These are phyloP conservation scores for Nakazawaea peltata DNA, from an alignment of 805 yeast genomes.

Conservation along the genomic window DNA sequence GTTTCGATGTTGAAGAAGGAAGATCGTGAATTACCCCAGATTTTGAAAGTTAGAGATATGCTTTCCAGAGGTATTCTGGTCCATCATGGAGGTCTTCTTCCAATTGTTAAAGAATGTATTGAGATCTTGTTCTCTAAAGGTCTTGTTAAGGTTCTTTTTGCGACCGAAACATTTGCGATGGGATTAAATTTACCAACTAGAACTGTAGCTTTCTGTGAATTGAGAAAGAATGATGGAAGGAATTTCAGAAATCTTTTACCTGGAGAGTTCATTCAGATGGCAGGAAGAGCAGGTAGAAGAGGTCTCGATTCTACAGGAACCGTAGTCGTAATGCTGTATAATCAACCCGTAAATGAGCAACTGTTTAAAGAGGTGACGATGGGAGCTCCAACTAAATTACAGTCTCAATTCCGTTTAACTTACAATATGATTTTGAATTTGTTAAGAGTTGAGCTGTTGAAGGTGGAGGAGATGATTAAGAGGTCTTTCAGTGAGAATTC, in stretches of 20 bases:
- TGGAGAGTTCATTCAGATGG: slow-evolving; percentile 98
- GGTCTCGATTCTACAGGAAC: slow-evolving; percentile 93
- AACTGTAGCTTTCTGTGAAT: slow-evolving; percentile 84
- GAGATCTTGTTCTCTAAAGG: slow-evolving; percentile 87
- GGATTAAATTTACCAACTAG: slow-evolving; percentile 94
- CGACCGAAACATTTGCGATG: slow-evolving; percentile 99
- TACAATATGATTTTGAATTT: slow-evolving; percentile 92
- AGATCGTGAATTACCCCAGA: slow-evolving; percentile 91
- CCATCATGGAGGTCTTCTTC: slow-evolving; percentile 90
- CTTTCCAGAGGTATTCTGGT: slow-evolving; percentile 89
- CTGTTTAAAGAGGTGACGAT: slow-evolving; percentile 74
- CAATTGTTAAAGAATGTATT: slow-evolving; percentile 87
- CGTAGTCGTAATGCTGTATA: slow-evolving; percentile 84
- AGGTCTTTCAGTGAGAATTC: slow-evolving; percentile 91
- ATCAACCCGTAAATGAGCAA: slow-evolving; percentile 46
- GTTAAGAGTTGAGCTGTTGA: slow-evolving; percentile 85
- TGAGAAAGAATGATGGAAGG: slow-evolving; percentile 87
- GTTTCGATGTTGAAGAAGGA: slow-evolving; percentile 82
- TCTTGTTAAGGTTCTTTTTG: slow-evolving; percentile 83
- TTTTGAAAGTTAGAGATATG: slow-evolving; percentile 72
- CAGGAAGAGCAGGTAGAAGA: slow-evolving; percentile 98
- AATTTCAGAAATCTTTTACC: slow-evolving; percentile 76
- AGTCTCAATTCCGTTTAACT: slow-evolving; percentile 88
- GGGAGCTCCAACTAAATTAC: slow-evolving; percentile 85
- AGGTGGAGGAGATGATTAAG: slow-evolving; percentile 98